Percentiles rank a stretch among this genome's conserved stretches.
phyloP scores from a whole-genome alignment of 257 asterid genomes.

The Salvia miltiorrhiza region DNA sequence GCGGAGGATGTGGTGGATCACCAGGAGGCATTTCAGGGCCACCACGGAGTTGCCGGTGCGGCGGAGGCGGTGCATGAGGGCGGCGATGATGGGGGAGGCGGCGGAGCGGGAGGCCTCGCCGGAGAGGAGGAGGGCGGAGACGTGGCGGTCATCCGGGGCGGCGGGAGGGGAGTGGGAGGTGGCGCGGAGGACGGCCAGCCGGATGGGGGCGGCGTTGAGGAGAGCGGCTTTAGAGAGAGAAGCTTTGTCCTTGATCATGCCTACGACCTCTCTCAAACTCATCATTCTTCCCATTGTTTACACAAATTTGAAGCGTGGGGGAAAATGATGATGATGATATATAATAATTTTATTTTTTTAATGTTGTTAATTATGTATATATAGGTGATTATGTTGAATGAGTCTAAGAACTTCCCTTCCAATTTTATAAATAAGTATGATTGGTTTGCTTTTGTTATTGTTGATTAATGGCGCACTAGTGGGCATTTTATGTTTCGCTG shows the following conservation, averaged over 20 bases:
- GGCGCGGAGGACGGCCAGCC: constrained; percentile 71
- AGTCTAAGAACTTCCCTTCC: not conserved
- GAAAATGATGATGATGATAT: not conserved
- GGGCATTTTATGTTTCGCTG: not conserved
- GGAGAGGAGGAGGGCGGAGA: constrained; percentile 53
- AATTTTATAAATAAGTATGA: not conserved
- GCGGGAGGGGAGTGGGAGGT: constrained; percentile 63
- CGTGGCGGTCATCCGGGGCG: constrained; percentile 42
- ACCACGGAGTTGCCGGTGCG: constrained; percentile 65
- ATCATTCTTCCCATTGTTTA: constrained; percentile 38
- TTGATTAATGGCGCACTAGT: no score
- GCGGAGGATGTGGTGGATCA: constrained; percentile 58
- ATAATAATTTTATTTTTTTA: not conserved
- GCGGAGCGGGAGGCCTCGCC: constrained; percentile 76
- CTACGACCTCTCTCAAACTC: constrained; percentile 31
- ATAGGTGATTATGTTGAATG: constrained; percentile 12
- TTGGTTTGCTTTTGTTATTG: not conserved
- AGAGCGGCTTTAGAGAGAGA: constrained; percentile 56
- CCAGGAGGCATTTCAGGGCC: constrained; percentile 66
- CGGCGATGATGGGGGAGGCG: constrained; percentile 55
- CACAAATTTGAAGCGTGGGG: not conserved
- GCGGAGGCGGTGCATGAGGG: constrained; percentile 80
- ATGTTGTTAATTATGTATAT: not conserved
- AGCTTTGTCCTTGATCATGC: constrained; percentile 52
- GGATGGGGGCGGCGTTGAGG: constrained; percentile 38